Conservation (phyloP, 345 rosid genomes). For the Moricandia moricandioides region DNA sequence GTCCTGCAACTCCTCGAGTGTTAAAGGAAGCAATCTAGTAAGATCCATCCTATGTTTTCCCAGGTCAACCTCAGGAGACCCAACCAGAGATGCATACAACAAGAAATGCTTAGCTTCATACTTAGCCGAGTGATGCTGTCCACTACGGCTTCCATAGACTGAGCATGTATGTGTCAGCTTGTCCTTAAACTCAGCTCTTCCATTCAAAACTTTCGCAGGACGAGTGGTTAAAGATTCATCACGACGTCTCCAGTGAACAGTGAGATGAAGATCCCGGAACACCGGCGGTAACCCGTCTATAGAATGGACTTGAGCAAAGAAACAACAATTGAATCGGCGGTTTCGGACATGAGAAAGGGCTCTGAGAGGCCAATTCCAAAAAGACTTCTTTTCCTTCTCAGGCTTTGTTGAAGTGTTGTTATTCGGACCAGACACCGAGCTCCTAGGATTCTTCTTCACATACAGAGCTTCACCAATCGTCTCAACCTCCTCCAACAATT, state of each 20-base stretch:
- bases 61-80: slow-evolving; percentile 70
- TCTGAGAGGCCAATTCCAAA: slow-evolving; percentile 91
- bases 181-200: slow-evolving; percentile 71
- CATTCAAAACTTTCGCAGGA: slow-evolving; percentile 59
- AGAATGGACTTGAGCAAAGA: slow-evolving; percentile 72
- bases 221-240: slow-evolving; percentile 63
- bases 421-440: slow-evolving; percentile 38
- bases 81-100: slow-evolving; percentile 60
- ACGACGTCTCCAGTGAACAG: slow-evolving; percentile 90
- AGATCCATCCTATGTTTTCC: slow-evolving; percentile 97
- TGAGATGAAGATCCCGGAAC: slow-evolving; percentile 53
- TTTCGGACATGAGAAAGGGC: slow-evolving; percentile 64
- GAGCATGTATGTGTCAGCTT: slow-evolving; percentile 65
- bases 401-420: slow-evolving; percentile 40
- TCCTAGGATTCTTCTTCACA: slow-evolving; percentile 45
- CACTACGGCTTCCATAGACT: slow-evolving; percentile 80
- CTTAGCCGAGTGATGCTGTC: slow-evolving; percentile 85
- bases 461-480: slow-evolving; percentile 73
- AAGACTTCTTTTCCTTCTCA: slow-evolving; percentile 72
- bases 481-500: slow-evolving; percentile 70
- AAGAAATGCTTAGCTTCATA: slow-evolving; percentile 94
- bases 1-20: slow-evolving; percentile 88
- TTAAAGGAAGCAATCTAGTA: slow-evolving; percentile 83
- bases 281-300: slow-evolving; percentile 60
- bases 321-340: slow-evolving; percentile 72